These are phyloP conservation scores for Cystobasidiaceae sp. DNA, from an alignment of 1,284 basidiomycete genomes.

Conservation along the genomic window DNA sequence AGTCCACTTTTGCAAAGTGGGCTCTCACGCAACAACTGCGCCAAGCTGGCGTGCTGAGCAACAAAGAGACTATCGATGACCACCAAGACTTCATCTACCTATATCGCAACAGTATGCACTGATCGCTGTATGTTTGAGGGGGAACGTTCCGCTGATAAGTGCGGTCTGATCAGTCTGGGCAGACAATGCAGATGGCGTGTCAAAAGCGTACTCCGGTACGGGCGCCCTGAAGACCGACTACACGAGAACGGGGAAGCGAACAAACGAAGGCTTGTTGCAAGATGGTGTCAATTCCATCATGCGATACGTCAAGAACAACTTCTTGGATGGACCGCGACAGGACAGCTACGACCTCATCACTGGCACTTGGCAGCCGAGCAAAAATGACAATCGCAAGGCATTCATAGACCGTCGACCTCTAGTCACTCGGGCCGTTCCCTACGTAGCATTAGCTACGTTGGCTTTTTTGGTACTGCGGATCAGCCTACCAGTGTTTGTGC, in stretches of 20 bases:
- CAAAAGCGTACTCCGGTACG: constrained; percentile 87
- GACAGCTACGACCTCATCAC: constrained; percentile 93
- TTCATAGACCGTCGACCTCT: constrained; percentile 73
- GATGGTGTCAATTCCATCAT: constrained; percentile 82
- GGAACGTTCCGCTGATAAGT: neutral
- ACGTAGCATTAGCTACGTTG: constrained; percentile 69
- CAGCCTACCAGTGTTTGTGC: constrained; percentile 67
- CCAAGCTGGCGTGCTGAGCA: constrained; percentile 62
- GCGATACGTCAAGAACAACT: constrained; percentile 94
- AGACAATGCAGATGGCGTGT: constrained; percentile 89
- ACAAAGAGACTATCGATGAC: constrained; percentile 67
- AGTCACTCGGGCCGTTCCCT: constrained; percentile 78
- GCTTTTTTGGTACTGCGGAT: constrained; percentile 82
- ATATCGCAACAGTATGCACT: constrained; percentile 77
- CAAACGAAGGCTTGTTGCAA: constrained; percentile 69
- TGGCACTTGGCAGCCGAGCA: constrained; percentile 76
- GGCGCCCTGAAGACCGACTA: constrained; percentile 97
- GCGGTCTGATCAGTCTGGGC: constrained; percentile 71
- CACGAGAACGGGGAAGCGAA: constrained; percentile 82
- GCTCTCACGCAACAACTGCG: constrained; percentile 74
- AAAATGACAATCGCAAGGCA: constrained; percentile 50
- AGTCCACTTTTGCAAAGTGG: constrained; percentile 79
- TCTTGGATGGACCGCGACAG: constrained; percentile 91
- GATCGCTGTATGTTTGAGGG: neutral
- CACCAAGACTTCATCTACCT: constrained; percentile 71